phyloP scores from a whole-genome alignment of 169 alveolate species.

The Plasmodium sp. region DNA sequence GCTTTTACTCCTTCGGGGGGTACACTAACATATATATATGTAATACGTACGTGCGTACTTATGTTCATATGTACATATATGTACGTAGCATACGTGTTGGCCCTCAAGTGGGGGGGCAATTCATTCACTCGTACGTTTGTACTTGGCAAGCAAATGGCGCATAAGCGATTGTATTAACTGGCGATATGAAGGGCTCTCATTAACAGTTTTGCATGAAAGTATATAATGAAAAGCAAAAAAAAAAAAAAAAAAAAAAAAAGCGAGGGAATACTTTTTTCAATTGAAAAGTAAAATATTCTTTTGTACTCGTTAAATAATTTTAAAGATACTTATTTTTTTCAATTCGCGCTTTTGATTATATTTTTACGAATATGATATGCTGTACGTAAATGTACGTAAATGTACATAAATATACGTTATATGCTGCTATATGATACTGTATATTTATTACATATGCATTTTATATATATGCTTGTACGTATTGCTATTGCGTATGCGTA shows the following conservation, averaged over 20 bases:
- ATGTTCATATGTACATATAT: not conserved
- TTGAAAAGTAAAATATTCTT: not conserved
- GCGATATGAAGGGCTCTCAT: not conserved
- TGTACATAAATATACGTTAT: not conserved
- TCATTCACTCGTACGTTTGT: not conserved
- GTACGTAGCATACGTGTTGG: not conserved
- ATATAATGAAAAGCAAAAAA: not conserved
- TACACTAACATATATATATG: not conserved
- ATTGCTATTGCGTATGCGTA: not conserved
- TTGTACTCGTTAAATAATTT: not conserved
- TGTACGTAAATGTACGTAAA: not conserved
- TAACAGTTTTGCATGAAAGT: not conserved
- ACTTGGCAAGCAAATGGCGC: not conserved
- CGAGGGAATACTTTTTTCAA: not conserved
- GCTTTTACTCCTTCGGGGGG: not conserved
- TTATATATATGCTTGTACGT: not conserved
- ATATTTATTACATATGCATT: not conserved
- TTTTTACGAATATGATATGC: not conserved
- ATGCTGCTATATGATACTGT: not conserved
- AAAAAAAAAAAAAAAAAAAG: not conserved
- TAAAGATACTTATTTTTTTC: not conserved
- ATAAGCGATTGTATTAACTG: not conserved
- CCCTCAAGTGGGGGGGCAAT: not conserved
- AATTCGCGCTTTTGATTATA: not conserved
- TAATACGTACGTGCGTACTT: not conserved